Evolutionary conservation across 352 stramenopile species (phyloP), one percentile per base, ranked within the genome.

Genomic region (Phytophthora palmivora): DNA sequence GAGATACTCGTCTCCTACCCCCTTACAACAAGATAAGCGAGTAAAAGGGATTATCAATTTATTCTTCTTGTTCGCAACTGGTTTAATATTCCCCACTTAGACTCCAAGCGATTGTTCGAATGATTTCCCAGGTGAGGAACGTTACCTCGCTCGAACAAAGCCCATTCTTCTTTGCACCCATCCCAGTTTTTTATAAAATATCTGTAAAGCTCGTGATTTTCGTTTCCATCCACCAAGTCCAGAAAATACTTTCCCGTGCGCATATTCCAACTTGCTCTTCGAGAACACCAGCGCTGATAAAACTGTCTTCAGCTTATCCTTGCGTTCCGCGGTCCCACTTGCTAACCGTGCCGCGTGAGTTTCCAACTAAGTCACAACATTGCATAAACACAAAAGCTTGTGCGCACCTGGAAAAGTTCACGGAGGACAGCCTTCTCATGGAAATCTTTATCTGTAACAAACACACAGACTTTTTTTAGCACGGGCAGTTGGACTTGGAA

Each of bases 361-460:
- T 24, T 36, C 12, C 24, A 24, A 15, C 11, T 4, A 38, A 10
- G 33, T 15, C 14, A 38, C 10, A 3, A 50, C 26, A 26, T 50
- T n/a, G 43, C 2, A 21, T 37, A 24, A 15, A 21, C 43, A 38
- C 5, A 50, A 15, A 19, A 37, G 43, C 5, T 50, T 6, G 19
- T 24, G 16, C 3, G 24, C 24, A 1, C 14, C 8, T 0, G 43
- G 7, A 38, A 38, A 21, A 38, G 2, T 9, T 50, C 43, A 15
- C 21, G 22, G 3, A 50, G 43, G 3, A 38, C 43, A 10, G 1
- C 4, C 19, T 50, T 37, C 26, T 50, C 43, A 10, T 50, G 43
- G 5, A 50, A 37, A 3, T n/a, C 15, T 50, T 38, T 50, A 22
- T 37, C 43, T 15, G 43, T 50, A 6, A 36, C n/a, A n/a, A n/a